Base-by-base conservation (phyloP, 257 asterid species). In the Knoxia roxburghii region DNA sequence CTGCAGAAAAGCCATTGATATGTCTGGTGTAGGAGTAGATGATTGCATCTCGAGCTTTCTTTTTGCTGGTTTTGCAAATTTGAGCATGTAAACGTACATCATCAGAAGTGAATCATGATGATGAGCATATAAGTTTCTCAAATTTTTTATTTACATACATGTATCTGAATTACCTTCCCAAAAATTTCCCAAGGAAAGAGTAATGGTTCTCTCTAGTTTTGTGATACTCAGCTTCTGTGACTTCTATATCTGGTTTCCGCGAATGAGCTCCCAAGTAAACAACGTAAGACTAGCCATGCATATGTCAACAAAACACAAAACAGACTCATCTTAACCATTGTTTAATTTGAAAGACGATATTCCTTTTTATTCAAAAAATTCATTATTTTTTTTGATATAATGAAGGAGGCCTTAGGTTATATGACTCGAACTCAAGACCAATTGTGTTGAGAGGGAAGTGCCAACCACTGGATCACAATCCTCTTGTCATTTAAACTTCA, bases 1-100 rank as follows among this genome's bases (percentile, higher is more conserved):
- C 72, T n/a, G 97, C 98, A 64, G 96, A 96, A 72, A 91, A 91
- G 15, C 97, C 98, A 83, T 89, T 91, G 73, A 91, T 87, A 79
- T 91, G 84, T 77, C 82, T 83, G 30, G 90, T 84, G 80, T 89
- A 91, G 2, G 97, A 89, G 80, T 91, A 91, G 43, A 91, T 78
- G 15, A 91, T 91, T 35, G 96, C 84, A 40, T 81, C 86, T 76
- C 69, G 78, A 57, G 98, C 98, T 80, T 82, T 86, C 12, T 79
- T 80, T 55, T 64, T 51, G 71, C 95, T 91, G 78, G 5, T 37
- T 4, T 37, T 37, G 41, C 41, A 37, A 9, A 23, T 15, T 48
- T 45, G 14, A 45, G 50, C 50, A 45, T 12, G 18, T 37, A 45
- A 48, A 48, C 3, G 23, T 48, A 4, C 53, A 48, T 18, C 10